Base-by-base conservation (phyloP, 495 filamentous ascomycete species). In the Neurospora africana region DNA sequence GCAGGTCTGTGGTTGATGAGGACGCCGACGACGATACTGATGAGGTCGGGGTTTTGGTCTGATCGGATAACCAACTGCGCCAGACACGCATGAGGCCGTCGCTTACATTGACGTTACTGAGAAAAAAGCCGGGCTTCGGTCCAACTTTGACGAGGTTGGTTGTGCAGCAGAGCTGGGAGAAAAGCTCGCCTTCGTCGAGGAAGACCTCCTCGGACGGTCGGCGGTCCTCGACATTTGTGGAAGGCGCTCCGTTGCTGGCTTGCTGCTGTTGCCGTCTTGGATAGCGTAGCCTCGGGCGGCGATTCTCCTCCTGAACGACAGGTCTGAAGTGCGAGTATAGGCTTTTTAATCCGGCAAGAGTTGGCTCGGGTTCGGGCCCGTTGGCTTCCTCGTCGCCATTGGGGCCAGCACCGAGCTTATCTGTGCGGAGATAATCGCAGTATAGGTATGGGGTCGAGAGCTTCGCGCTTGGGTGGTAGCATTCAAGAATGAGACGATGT, bases 381-480 rank as follows among this genome's bases (percentile, higher is more conserved):
- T 65, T 35, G 53, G 44, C 68, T 30, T 82, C 76, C 67, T 79
- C 79, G 19, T 79, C 78, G 44, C 83, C 79, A 70, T 78, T 81
- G 68, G 86, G 79, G 15, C 85, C 82, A 35, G 74, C 76, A 69
- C 81, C 74, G 37, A 88, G 77, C 83, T 84, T 74, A 43, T 81
- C 74, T 7, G 89, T 93, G 53, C 85, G 86, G 8, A 91, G 83
- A 74, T 91, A 91, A 67, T 87, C 85, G 82, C 91, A 93, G 78
- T 87, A 89, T 3, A 91, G 86, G 61, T 89, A 89, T 3, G 91
- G 89, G 68, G 90, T 89, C 15, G 85, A 88, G 37, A 91, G 81
- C 78, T 88, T 90, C n/a, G 86, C 87, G 73, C 83, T 87, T 0
- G 92, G 92, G 74, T 91, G 91, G 76, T 89, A 93, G 82, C 90